These are phyloP conservation scores for Ceratopteris richardii DNA, from an alignment of 75 land plant genomes.

Conservation along the genomic window DNA sequence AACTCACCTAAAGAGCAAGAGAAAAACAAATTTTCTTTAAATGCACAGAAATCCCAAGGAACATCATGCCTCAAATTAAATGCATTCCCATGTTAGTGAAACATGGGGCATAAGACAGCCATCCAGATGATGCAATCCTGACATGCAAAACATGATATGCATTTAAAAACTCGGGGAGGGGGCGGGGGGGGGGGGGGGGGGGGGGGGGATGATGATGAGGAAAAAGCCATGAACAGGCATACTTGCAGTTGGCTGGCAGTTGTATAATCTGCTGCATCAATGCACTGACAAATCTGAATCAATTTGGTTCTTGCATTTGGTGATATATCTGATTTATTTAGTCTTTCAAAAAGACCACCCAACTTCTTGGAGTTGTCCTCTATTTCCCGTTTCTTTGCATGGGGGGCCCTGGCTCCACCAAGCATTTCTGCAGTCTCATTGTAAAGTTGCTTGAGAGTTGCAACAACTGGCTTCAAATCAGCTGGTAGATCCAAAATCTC, in stretches of 20 bases:
- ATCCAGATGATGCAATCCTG: no score
- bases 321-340: conserved; percentile 82
- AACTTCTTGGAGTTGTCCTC: conserved; percentile 90
- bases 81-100: no score
- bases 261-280: conserved; percentile 58
- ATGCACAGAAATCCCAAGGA: no score
- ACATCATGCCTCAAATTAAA: no score
- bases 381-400: conserved; percentile 71
- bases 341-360: conserved; percentile 77
- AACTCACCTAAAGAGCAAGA: conserved; percentile 40
- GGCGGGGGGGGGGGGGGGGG: no score
- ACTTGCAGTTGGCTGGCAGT: conserved; percentile 87
- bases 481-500: conserved; percentile 29
- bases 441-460: conserved; percentile 67
- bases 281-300: conserved; percentile 73
- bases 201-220: no score
- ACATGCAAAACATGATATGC: no score
- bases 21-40: neutral
- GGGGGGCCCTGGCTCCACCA: conserved; percentile 67
- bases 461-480: conserved; percentile 69
- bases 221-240: no score
- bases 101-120: no score
- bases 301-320: conserved; percentile 76
- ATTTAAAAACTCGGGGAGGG: no score
- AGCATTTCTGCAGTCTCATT: conserved; percentile 70